Evolutionary conservation across 306 rosid species (phyloP), one percentile per base, ranked within the genome.

Genomic region (Quercus ilex): DNA sequence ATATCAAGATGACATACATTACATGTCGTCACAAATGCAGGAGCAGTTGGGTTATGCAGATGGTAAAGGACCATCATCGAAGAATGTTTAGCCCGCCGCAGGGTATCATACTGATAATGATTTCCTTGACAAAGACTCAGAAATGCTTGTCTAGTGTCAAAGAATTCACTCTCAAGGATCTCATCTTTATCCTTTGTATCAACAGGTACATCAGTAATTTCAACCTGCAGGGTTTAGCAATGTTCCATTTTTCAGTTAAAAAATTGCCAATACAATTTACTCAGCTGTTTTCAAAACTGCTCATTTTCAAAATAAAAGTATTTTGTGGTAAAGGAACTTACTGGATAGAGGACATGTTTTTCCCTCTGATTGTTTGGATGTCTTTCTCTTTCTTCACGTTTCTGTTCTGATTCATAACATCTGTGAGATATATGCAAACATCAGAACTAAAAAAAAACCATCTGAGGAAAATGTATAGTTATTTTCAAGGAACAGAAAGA

Each of bases 61-160:
- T 96, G 99, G 85, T 96, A 90, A 71, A 96, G 96, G 74, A 96
- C 93, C 99, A 96, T 96, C 98, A 96, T 96, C 11, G 99, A 96
- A 21, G 99, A 96, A 87, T 96, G 99, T 82, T 96, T 96, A 76
- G 99, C 99, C 79, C 99, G 91, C 80, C 99, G 85, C 53, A 96
- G 89, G 49, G 99, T 96, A 86, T 96, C 98, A 85, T 93, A 96
- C 71, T 96, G 98, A 86, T 96, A 96, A 84, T 96, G 99, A 78
- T 96, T 96, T 77, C 99, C 99, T 87, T 96, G 98, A 85, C 99
- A 96, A 65, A 96, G 96, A 88, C 99, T 96, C 80, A 96, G 84
- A 84, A 96, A 96, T 43, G 99, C 99, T 64, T 96, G 98, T 89
- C 99, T 96, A 19, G 98, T 96, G 91, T 95, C 99, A 74, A 95